Conservation (phyloP, 441 rosid species). For the Pelargonium myrrhifolium region DNA sequence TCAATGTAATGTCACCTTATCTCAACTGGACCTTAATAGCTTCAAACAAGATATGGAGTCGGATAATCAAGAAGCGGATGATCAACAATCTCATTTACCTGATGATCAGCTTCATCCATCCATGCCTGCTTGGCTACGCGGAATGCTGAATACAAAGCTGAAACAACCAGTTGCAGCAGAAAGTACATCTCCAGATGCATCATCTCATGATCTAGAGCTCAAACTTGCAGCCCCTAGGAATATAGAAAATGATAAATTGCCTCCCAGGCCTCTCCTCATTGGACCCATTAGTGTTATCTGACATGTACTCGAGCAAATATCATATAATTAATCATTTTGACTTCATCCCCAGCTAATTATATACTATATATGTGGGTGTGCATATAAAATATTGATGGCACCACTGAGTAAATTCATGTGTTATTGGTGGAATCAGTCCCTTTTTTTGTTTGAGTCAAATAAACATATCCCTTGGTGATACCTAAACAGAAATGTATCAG, state of each 20-base stretch:
- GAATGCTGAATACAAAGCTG: not conserved
- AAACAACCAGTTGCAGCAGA: constrained; percentile 1
- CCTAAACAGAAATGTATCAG: no score
- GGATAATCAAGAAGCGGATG: constrained; percentile 19
- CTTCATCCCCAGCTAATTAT: not conserved
- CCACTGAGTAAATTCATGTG: not conserved
- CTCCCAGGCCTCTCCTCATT: constrained; percentile 24
- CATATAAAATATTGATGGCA: constrained; percentile 1
- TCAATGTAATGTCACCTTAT: not conserved
- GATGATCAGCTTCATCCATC: not conserved
- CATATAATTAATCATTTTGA: not conserved
- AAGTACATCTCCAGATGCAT: constrained; percentile 11
- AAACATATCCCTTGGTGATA: not conserved
- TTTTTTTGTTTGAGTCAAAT: not conserved
- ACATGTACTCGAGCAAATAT: not conserved
- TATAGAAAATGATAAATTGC: constrained; percentile 22
- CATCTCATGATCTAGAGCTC: constrained; percentile 45
- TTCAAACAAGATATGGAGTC: constrained; percentile 8
- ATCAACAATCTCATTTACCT: constrained; percentile 3
- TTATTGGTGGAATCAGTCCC: not conserved
- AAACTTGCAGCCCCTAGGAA: constrained; percentile 43
- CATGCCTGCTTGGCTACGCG: not conserved
- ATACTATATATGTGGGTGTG: constrained; percentile 3
- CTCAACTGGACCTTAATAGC: constrained; percentile 8
- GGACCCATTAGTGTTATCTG: constrained; percentile 41